Base-by-base conservation (phyloP, 257 asterid genomes). In the Nicotiana tomentosiformis region DNA sequence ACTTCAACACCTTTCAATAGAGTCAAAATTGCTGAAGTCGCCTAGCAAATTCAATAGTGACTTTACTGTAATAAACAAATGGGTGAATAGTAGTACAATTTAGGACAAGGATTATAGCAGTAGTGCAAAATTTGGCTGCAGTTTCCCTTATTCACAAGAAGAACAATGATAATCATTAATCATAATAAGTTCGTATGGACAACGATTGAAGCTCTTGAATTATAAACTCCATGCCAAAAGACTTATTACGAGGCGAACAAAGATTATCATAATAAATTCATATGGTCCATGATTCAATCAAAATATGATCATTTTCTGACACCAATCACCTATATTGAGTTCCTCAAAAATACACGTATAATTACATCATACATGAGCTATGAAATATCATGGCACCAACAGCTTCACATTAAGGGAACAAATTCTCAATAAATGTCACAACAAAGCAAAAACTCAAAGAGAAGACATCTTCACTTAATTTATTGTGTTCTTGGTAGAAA, bases 401-500 rank as follows among this genome's bases (percentile, higher is more conserved):
- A 81, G 4, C 62, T 56, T 61, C 57, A 7, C 65, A 66, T 32
- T 18, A 39, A 37, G 60, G 39, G 20, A 82, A 46, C 15, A 74
- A 74, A 74, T 49, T 74, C 79, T 74, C 8, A 20, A 56, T 35
- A 58, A n/a, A 53, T 37, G 12, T 12, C 23, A 66, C 83, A 77
- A 51, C 53, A 15, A 10, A 65, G 46, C 77, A 77, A 9, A 15
- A 83, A 77, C 57, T 83, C 68, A 78, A 83, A 78, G 72, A 32
- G 65, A 78, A 66, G 66, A 30, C 76, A 35, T 81, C 80, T 84
- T 70, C 81, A 79, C 68, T 84, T 46, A 56, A 77, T 64, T 82
- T 78, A 82, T 82, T 68, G 16, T 32, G 30, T 76, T 64, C 83
- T 86, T 76, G 84, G 85, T 82, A 68, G 70, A 77, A 64, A 62